A percentile compares a stretch with the other conserved stretches of the same genome.
Evolutionary conservation across 768 basidiomycete genomes (phyloP).

Genomic region (Polyporus arcularius): DNA sequence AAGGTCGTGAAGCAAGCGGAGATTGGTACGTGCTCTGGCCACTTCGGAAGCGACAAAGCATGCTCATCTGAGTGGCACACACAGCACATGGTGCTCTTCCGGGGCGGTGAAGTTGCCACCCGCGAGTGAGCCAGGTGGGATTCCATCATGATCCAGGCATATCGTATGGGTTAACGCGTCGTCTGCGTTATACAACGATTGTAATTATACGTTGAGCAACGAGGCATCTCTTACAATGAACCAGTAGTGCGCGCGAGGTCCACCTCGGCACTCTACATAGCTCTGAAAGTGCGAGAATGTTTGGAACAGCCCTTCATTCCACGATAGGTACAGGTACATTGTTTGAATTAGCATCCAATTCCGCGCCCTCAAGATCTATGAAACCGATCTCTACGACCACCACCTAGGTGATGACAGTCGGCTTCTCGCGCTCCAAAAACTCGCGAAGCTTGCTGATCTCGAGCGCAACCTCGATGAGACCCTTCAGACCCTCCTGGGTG

Average conservation of each 20-base stretch:
- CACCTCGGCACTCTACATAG: neutral
- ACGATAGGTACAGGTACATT: slow-evolving; percentile 16
- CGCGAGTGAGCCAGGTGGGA: neutral
- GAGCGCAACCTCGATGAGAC: slow-evolving; percentile 94
- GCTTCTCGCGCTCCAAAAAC: slow-evolving; percentile 84
- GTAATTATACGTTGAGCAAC: too few relatives aligned
- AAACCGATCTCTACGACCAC: neutral
- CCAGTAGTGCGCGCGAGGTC: too few relatives aligned
- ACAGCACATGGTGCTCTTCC: too few relatives aligned
- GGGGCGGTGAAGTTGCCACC: too few relatives aligned
- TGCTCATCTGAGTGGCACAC: too few relatives aligned
- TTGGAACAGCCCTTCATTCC: neutral
- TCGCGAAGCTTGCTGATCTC: slow-evolving; percentile 81
- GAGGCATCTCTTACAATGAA: too few relatives aligned
- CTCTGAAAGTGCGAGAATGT: neutral
- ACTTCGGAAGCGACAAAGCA: too few relatives aligned
- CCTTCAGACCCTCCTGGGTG: slow-evolving; percentile 88
- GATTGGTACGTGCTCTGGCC: neutral
- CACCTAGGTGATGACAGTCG: slow-evolving; percentile 87
- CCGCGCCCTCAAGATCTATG: slow-evolving; percentile 5
- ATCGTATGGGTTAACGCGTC: too few relatives aligned
- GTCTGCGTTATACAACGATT: too few relatives aligned
- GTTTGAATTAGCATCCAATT: neutral
- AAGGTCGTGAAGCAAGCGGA: neutral
- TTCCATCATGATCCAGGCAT: too few relatives aligned